Evolutionary conservation across 177 flowering plant species (phyloP), one percentile per base, ranked within the genome.

Genomic region (Tripterygium wilfordii): DNA sequence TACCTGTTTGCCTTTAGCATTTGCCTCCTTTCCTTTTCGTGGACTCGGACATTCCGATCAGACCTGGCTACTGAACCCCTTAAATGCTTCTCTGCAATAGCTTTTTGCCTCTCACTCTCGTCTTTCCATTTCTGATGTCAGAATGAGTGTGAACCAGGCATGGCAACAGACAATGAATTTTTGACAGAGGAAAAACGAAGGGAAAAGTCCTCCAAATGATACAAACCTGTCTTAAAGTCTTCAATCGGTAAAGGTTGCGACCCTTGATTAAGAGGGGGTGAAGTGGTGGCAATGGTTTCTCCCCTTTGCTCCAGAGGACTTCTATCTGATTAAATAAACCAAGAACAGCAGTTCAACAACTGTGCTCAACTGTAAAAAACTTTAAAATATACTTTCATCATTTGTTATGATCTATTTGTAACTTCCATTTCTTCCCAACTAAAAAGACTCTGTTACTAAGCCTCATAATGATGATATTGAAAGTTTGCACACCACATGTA

Each of bases 261-360:
- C 97, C 97, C 66, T 89, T 89, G 23, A 89, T 80, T n/a, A 86
- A 76, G 9, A 89, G 79, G 25, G 92, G 95, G 56, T 77, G 78
- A 45, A 89, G 90, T 30, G 94, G 82, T 57, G 88, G 86, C 21
- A 80, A 61, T 54, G 77, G 75, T 45, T 72, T 82, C 57, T 59
- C 72, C 36, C 97, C 97, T 70, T 68, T 84, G 72, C 95, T 87
- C 97, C 97, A 89, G 2, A 89, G 63, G 21, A 89, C 94, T 60
- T 89, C 96, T 49, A 89, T 68, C 96, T 89, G 55, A 35, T 31
- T 3, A 35, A 17, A 36, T 5, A 53, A 33, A 8, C 6, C 45
- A 41, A 29, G 27, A 16, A 10, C 2, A 6, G 7, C n/a, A 19
- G 26, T 8, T 28, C 23, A 40, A 9, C 5, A 25, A 24, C 44